Percentiles rank a stretch among this genome's conserved stretches.
Conservation (phyloP, 169 alveolate genomes). For the Cryptosporidium tyzzeri region DNA sequence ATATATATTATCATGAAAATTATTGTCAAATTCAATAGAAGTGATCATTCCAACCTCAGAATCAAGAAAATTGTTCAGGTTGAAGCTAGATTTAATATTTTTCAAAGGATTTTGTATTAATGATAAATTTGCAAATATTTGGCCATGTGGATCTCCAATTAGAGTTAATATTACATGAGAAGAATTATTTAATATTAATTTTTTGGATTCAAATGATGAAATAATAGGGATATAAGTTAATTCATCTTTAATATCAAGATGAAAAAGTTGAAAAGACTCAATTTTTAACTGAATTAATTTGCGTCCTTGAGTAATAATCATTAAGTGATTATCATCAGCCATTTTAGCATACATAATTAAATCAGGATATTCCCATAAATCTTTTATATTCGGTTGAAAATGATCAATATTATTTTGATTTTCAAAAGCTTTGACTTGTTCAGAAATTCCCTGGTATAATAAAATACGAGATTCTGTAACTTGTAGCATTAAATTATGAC, state of each 20-base stretch:
- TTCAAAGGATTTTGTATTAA: neutral
- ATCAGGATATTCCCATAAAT: constrained; percentile 10
- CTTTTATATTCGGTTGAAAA: neutral
- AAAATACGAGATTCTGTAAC: constrained; percentile 34
- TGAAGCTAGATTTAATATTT: neutral
- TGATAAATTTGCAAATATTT: neutral
- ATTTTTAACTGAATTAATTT: neutral
- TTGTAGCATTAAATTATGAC: constrained; percentile 17
- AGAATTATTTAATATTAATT: neutral
- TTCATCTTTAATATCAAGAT: neutral
- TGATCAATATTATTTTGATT: neutral
- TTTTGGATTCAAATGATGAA: constrained; percentile 39
- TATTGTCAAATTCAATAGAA: constrained; percentile 9
- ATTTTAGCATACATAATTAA: neutral
- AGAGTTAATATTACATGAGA: neutral
- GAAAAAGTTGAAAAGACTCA: neutral
- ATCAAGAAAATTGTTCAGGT: neutral
- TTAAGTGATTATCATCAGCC: constrained; percentile 8
- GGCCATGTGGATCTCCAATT: constrained; percentile 17
- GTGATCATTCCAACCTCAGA: constrained; percentile 15
- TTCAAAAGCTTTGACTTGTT: neutral
- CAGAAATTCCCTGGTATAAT: neutral
- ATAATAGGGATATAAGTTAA: neutral
- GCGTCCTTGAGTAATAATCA: constrained; percentile 31
- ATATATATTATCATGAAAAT: constrained; percentile 7